Conservation (phyloP, 768 basidiomycete species). For the Auriscalpium vulgare region DNA sequence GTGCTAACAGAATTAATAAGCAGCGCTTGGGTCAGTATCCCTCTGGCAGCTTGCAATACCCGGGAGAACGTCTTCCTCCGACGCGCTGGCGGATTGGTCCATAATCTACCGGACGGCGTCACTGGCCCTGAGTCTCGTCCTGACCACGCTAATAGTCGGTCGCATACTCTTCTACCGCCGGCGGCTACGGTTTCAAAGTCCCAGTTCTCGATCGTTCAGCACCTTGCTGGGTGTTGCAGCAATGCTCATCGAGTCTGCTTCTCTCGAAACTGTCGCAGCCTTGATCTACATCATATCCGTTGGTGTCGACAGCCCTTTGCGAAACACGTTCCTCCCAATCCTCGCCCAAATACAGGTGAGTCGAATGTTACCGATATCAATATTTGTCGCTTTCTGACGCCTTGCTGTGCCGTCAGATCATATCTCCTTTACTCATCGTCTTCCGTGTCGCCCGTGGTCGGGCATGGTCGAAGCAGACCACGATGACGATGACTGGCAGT, state of each 20-base stretch:
- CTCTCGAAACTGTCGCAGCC: slow-evolving; percentile 5
- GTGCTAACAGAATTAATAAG: background rate
- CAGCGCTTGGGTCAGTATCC: slow-evolving; percentile 14
- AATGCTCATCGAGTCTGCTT: slow-evolving; percentile 12
- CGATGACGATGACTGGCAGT: background rate
- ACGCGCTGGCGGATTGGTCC: slow-evolving; percentile 8
- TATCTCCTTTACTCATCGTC: slow-evolving; percentile 12
- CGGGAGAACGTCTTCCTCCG: slow-evolving; percentile 1
- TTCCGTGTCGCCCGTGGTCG: slow-evolving; percentile 10
- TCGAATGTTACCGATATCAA: background rate
- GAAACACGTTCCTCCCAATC: slow-evolving; percentile 11
- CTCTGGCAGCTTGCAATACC: slow-evolving; percentile 11
- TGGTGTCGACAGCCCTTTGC: slow-evolving; percentile 10
- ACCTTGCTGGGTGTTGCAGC: background rate
- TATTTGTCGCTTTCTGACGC: too few relatives aligned
- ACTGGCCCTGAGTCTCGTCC: slow-evolving; percentile 7
- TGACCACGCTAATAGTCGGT: slow-evolving; percentile 9
- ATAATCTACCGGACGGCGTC: slow-evolving; percentile 15
- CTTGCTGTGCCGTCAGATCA: background rate
- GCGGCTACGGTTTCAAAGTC: background rate
- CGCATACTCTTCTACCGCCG: slow-evolving; percentile 3
- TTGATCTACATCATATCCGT: slow-evolving; percentile 12
- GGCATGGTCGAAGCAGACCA: background rate
- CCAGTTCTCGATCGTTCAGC: background rate
- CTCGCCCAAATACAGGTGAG: slow-evolving; percentile 14